Evolutionary conservation across 257 asterid genomes (phyloP), one percentile per base, ranked within the genome.

Genomic region (Ehretia macrophylla): DNA sequence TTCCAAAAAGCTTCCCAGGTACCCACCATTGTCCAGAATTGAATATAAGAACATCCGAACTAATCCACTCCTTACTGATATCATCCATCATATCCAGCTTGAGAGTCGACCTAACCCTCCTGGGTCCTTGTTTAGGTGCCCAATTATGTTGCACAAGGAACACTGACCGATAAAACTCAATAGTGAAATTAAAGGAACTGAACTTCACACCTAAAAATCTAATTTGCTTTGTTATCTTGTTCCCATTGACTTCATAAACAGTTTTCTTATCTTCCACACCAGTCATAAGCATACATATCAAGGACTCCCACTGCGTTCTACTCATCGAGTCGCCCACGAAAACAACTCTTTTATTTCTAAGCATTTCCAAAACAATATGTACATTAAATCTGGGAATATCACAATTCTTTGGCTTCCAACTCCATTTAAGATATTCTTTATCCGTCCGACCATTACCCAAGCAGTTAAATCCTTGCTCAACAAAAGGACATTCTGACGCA

Each of bases 1-100:
- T 72, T 72, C 82, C 80, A 63, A 81, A 77, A 17, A 86, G 84
- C 85, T 86, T 86, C 66, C 81, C 84, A 0, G 87, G 95, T 56
- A 79, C 85, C 95, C 93, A 86, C 95, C 95, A 86, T 66, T 86
- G 93, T 51, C 95, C 90, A 22, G 90, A 81, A 69, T 86, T 86
- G 58, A 83, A 83, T 66, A 83, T 73, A 40, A 86, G 84, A 60
- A 86, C 70, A 73, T 86, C 93, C 14, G 95, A 77, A 72, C 77
- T 67, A 60, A 71, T 68, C 95, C 93, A 86, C 72, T 83, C 85
- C 16, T 55, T 54, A 66, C 87, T 83, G 73, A 84, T 81, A 66
- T 72, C 85, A 58, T 86, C 95, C 80, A 86, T 44, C 68, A 60
- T 70, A 75, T 81, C 85, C 68, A 86, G 54, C 50, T 50, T 72